Evolutionary conservation across 2,329 filamentous ascomycete species (phyloP).

Genomic region (Apiospora saccharicola): DNA sequence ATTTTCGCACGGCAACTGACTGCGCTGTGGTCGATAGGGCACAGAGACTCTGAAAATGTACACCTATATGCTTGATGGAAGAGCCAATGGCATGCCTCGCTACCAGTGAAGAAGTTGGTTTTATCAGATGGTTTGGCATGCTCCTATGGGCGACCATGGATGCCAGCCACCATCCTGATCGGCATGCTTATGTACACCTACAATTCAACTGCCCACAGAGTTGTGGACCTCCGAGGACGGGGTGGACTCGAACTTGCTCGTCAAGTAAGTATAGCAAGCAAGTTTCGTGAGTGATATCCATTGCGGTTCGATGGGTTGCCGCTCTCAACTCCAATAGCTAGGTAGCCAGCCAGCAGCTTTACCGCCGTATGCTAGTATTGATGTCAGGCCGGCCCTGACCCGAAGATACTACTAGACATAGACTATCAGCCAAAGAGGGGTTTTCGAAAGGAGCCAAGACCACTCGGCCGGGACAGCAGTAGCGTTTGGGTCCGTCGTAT

Average conservation of each 20-base stretch:
- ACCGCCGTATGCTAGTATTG: background rate
- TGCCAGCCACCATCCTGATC: background rate
- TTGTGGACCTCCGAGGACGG: slow-evolving; percentile 7
- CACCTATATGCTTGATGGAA: background rate
- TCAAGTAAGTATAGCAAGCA: background rate
- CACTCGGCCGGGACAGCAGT: background rate
- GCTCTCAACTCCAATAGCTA: background rate
- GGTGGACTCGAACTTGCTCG: background rate
- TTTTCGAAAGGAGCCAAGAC: background rate
- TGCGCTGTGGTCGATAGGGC: background rate
- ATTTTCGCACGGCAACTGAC: background rate
- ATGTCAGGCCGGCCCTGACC: background rate
- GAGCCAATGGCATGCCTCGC: background rate
- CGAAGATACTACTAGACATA: background rate
- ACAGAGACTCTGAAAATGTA: background rate
- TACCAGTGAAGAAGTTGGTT: background rate
- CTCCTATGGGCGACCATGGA: background rate
- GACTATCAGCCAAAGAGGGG: background rate
- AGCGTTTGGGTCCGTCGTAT: background rate
- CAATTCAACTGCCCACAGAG: background rate
- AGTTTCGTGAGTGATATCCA: background rate
- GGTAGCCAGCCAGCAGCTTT: background rate
- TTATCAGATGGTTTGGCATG: background rate
- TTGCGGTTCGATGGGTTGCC: background rate
- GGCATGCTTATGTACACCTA: background rate